Percentiles rank a stretch among this genome's conserved stretches.
Conservation (phyloP, 192 early-diverging fungal species). For the Rhizophlyctis rosea region DNA sequence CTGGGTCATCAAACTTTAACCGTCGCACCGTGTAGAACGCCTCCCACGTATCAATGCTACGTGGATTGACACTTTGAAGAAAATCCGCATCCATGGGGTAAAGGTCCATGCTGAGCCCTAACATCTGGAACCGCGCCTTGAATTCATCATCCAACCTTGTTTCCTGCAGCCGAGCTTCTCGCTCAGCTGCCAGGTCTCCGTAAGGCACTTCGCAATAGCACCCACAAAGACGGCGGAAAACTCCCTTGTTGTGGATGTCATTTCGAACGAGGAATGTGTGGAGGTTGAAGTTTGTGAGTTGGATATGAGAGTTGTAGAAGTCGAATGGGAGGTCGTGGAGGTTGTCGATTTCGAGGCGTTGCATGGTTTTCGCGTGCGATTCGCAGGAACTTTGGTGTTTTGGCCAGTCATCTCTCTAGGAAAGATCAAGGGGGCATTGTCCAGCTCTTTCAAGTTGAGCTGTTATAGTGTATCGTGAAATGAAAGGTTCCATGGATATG, state of each 20-base stretch:
- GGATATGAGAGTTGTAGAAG: slow-evolving; percentile 45
- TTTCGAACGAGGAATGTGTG: slow-evolving; percentile 44
- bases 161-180: slow-evolving; percentile 31
- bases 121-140: slow-evolving; percentile 34
- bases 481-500: too few relatives aligned
- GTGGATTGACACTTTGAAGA: slow-evolving; percentile 22
- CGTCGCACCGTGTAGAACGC: slow-evolving; percentile 35
- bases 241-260: slow-evolving; percentile 49
- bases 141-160: slow-evolving; percentile 20
- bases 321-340: slow-evolving; percentile 50
- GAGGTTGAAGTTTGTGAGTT: slow-evolving; percentile 47
- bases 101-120: slow-evolving; percentile 43
- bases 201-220: slow-evolving; percentile 45
- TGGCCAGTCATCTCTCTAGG: slow-evolving; percentile 54
- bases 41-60: slow-evolving; percentile 43
- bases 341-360: slow-evolving; percentile 37
- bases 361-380: slow-evolving; percentile 42
- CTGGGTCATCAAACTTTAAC: slow-evolving; percentile 38
- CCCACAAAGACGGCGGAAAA: slow-evolving; percentile 49
- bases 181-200: slow-evolving; percentile 41
- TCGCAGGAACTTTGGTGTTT: slow-evolving; percentile 45
- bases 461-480: too few relatives aligned
- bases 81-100: slow-evolving; percentile 41
- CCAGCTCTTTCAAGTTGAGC: too few relatives aligned
- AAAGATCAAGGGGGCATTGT: too few relatives aligned